phyloP scores from a whole-genome alignment of 208 protist genomes.

The Trypanosoma scelopori region DNA sequence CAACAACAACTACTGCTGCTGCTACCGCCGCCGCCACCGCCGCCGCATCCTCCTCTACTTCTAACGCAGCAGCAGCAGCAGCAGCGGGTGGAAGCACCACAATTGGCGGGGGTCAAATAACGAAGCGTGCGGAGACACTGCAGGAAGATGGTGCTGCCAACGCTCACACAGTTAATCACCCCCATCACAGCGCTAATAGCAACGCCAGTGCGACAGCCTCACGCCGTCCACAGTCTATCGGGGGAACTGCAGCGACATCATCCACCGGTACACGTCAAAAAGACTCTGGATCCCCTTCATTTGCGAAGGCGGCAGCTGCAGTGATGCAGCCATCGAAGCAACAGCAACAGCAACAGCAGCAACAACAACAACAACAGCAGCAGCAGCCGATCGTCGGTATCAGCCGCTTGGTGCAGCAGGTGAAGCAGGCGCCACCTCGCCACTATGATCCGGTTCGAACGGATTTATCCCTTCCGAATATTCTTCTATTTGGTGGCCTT shows the following conservation, averaged over 20 bases:
- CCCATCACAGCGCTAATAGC: conserved; percentile 1
- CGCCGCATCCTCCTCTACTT: not conserved
- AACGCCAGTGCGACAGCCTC: not conserved
- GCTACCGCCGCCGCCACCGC: not conserved
- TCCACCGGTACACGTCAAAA: not conserved
- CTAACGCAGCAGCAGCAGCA: not conserved
- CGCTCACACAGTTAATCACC: not conserved
- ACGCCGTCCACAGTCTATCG: conserved; percentile 11
- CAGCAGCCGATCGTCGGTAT: conserved; percentile 36
- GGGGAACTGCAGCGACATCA: not conserved
- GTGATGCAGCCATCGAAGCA: not conserved
- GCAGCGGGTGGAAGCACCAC: not conserved
- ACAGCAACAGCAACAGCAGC: conserved; percentile 6
- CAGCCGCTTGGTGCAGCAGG: conserved; percentile 30
- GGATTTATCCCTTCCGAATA: conserved; percentile 41
- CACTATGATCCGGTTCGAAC: conserved; percentile 46
- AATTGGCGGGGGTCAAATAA: not conserved
- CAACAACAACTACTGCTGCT: conserved; percentile 1
- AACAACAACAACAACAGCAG: not conserved
- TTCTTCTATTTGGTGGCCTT: conserved; percentile 45
- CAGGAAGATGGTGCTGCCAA: conserved; percentile 1
- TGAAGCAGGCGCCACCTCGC: conserved; percentile 1
- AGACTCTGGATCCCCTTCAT: not conserved
- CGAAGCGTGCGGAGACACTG: conserved; percentile 2
- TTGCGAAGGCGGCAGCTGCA: conserved; percentile 17